A percentile compares a stretch with the other conserved stretches of the same genome.
Evolutionary conservation across 2,329 filamentous ascomycete species (phyloP).

Genomic region (Fusarium tanahbumbuense): DNA sequence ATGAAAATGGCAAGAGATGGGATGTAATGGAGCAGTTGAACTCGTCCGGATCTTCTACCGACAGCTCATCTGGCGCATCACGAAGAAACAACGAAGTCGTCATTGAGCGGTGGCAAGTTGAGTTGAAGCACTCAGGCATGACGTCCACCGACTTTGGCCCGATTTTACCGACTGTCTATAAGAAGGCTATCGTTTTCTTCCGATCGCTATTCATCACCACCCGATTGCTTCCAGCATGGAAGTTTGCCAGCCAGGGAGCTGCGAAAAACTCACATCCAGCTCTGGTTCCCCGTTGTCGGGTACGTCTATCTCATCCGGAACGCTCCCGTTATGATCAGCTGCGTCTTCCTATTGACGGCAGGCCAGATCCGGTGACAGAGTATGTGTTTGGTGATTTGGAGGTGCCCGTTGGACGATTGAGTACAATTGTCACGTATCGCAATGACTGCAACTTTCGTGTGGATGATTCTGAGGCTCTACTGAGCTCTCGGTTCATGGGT

Average conservation of each 20-base stretch:
- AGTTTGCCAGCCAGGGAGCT: slow-evolving; percentile 78
- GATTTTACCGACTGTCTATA: slow-evolving; percentile 88
- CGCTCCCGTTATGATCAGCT: slow-evolving; percentile 74
- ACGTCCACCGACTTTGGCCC: slow-evolving; percentile 67
- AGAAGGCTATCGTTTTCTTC: slow-evolving; percentile 96
- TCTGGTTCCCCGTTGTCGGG: slow-evolving; percentile 83
- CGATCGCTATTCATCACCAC: slow-evolving; percentile 86
- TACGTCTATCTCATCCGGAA: slow-evolving; percentile 71
- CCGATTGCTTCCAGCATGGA: slow-evolving; percentile 87
- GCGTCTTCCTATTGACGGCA: slow-evolving; percentile 53
- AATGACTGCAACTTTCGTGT: slow-evolving; percentile 91
- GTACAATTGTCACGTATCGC: slow-evolving; percentile 84
- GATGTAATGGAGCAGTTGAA: slow-evolving; percentile 88
- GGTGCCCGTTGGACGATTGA: slow-evolving; percentile 86
- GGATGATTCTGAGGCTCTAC: slow-evolving; percentile 87
- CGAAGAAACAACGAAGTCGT: slow-evolving; percentile 77
- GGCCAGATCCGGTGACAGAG: slow-evolving; percentile 67
- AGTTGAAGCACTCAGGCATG: slow-evolving; percentile 70
- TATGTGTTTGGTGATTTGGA: slow-evolving; percentile 87
- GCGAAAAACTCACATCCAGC: slow-evolving; percentile 75
- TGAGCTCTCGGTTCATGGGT: slow-evolving; percentile 94
- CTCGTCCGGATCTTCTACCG: slow-evolving; percentile 66
- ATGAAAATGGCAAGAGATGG: slow-evolving; percentile 91
- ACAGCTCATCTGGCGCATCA: slow-evolving; percentile 56
- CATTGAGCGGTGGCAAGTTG: slow-evolving; percentile 90